A percentile compares a stretch with the other conserved stretches of the same genome.
These are phyloP conservation scores for Lachancea fermentati DNA, from an alignment of 805 yeast genomes.

Conservation along the genomic window DNA sequence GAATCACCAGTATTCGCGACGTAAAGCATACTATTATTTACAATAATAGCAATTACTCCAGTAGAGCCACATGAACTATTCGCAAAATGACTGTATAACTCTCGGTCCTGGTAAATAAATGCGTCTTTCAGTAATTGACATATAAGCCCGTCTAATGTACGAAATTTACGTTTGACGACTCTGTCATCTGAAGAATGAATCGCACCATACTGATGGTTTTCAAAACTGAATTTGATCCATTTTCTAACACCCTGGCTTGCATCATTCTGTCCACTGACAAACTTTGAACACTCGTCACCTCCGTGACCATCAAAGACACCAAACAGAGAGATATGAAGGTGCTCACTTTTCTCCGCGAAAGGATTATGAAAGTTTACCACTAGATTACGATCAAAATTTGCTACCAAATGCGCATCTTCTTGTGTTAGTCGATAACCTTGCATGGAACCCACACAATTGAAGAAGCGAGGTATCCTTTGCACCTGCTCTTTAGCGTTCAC, in stretches of 20 bases:
- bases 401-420: constrained; percentile 68
- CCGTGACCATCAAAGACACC: constrained; percentile 86
- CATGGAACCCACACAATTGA: constrained; percentile 67
- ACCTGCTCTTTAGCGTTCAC: constrained; percentile 10
- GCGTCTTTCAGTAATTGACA: constrained; percentile 38
- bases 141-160: constrained; percentile 33
- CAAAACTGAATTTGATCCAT: constrained; percentile 28
- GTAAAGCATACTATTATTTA: constrained; percentile 41
- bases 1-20: constrained; percentile 78
- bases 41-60: constrained; percentile 41
- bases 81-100: constrained; percentile 36
- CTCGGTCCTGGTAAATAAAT: constrained; percentile 42
- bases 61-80: constrained; percentile 47
- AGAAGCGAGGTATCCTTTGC: constrained; percentile 33
- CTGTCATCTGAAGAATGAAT: background rate
- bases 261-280: constrained; percentile 8
- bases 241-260: constrained; percentile 22
- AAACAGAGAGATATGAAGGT: constrained; percentile 39
- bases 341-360: constrained; percentile 23
- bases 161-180: constrained; percentile 17
- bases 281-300: constrained; percentile 56
- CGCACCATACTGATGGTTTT: constrained; percentile 25
- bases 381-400: constrained; percentile 39
- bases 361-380: constrained; percentile 32
- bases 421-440: constrained; percentile 70